Evolutionary conservation across 2,329 filamentous ascomycete species (phyloP).

Genomic region (Grosmannia huntii): DNA sequence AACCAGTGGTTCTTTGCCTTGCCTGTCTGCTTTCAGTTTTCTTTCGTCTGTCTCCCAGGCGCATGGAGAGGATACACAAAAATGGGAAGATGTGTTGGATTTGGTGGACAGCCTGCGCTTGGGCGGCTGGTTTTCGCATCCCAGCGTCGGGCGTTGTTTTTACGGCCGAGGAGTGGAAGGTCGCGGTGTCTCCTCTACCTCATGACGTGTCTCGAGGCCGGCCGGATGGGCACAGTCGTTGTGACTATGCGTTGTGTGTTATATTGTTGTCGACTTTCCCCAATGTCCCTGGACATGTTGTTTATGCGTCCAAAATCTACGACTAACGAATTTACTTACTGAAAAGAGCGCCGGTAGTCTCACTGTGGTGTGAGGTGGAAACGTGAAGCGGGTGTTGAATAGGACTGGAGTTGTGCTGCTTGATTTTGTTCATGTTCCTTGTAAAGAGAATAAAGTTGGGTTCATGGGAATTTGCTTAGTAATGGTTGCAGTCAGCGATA

Average conservation of each 20-base stretch:
- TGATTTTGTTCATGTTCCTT: neutral
- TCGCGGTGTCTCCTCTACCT: neutral
- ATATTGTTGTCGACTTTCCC: neutral
- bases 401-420: neutral
- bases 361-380: neutral
- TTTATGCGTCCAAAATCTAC: neutral
- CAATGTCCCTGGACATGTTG: neutral
- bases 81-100: neutral
- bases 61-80: conserved; percentile 3
- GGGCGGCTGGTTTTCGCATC: neutral
- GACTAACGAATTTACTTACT: conserved; percentile 1
- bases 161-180: neutral
- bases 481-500: neutral
- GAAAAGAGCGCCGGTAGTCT: neutral
- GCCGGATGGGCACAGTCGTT: neutral
- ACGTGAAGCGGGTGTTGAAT: neutral
- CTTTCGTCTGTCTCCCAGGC: neutral
- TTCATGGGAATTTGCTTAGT: neutral
- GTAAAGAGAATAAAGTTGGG: neutral
- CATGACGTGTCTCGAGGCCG: neutral
- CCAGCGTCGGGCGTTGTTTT: neutral
- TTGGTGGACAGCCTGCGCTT: neutral
- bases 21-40: neutral
- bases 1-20: neutral
- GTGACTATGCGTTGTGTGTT: neutral